Base-by-base conservation (phyloP, 1,139 yeast species). In the Meyerozyma sp. region DNA sequence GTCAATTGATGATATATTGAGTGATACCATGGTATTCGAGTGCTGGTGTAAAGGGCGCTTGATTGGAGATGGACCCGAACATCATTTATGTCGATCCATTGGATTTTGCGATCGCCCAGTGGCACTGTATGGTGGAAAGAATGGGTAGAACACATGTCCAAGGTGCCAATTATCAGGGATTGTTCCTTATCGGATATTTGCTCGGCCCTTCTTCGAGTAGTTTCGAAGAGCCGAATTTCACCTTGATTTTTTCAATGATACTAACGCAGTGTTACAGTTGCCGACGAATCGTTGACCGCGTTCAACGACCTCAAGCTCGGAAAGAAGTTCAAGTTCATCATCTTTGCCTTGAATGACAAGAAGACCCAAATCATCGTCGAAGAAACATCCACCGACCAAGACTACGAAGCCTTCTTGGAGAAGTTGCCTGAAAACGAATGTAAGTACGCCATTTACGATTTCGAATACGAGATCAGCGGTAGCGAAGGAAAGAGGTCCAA, bases 401-500 rank as follows among this genome's bases (percentile, higher is more conserved):
- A 81, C 58, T 93, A 93, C 71, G 98, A 93, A 56, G 72, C 79
- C 40, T 93, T 93, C 70, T 70, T 91, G 57, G 89, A 79, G 61
- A 80, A 86, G 64, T 80, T 93, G 58, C 97, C 98, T 59, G 99
- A 94, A 74, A 81, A 86, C 64, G 96, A 91, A 61, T 90, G 98
- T 73, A 84, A 91, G 66, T 94, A 93, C 66, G 98, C 98, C 49
- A 82, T 94, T 49, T 93, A 90, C 71, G 98, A 91, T 70, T 91
- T 93, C 58, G 97, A 91, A 71, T 93, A 90, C 70, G 96, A 90
- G 66, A 74, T 88, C 51, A 81, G 87, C 54, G 81, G 81, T 41
- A 93, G 90, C 57, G 98, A 93, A 70, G 98, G 98, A 64, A 89
- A 89, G 78, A 86, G 94, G 77, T 84, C 91, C 62, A 93, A 93